phyloP scores from a whole-genome alignment of 768 basidiomycete species.

The Pluteus cervinus region DNA sequence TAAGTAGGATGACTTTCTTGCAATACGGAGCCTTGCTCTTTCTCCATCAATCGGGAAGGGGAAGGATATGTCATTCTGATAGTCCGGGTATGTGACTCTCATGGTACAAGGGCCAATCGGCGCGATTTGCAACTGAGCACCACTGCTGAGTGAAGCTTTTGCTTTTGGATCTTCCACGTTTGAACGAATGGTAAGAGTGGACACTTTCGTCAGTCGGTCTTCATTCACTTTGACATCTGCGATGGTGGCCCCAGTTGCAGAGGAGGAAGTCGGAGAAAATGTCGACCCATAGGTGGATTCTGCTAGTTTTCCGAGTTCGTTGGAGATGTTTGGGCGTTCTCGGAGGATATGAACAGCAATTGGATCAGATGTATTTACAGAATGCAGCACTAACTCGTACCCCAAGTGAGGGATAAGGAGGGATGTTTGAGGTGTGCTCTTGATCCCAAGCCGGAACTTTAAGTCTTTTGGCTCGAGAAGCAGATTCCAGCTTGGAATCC shows the following conservation, averaged over 20 bases:
- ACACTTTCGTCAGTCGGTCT: too few relatives aligned
- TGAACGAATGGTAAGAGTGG: slow-evolving; percentile 13
- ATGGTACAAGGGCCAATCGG: slow-evolving; percentile 28
- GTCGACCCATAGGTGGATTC: background rate
- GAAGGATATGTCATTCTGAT: slow-evolving; percentile 23
- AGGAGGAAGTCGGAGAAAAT: slow-evolving; percentile 5
- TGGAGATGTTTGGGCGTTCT: slow-evolving; percentile 4
- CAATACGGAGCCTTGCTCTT: slow-evolving; percentile 36
- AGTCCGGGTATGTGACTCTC: slow-evolving; percentile 18
- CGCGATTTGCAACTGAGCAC: slow-evolving; percentile 14
- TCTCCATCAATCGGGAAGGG: slow-evolving; percentile 37
- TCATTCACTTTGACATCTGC: slow-evolving; percentile 11
- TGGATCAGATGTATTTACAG: slow-evolving; percentile 17
- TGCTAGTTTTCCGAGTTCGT: slow-evolving; percentile 4
- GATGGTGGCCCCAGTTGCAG: slow-evolving; percentile 18
- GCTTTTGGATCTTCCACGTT: slow-evolving; percentile 14
- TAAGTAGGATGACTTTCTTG: slow-evolving; percentile 42
- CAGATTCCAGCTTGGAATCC: slow-evolving; percentile 19
- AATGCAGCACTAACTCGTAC: slow-evolving; percentile 15
- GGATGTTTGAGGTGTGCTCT: too few relatives aligned
- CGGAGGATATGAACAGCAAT: slow-evolving; percentile 14
- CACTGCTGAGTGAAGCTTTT: slow-evolving; percentile 13
- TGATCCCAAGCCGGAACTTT: slow-evolving; percentile 11
- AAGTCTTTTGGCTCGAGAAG: slow-evolving; percentile 7
- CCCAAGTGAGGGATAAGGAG: slow-evolving; percentile 16